Conservation (phyloP, 139 green algal species). For the Edaphochlamys debaryana region DNA sequence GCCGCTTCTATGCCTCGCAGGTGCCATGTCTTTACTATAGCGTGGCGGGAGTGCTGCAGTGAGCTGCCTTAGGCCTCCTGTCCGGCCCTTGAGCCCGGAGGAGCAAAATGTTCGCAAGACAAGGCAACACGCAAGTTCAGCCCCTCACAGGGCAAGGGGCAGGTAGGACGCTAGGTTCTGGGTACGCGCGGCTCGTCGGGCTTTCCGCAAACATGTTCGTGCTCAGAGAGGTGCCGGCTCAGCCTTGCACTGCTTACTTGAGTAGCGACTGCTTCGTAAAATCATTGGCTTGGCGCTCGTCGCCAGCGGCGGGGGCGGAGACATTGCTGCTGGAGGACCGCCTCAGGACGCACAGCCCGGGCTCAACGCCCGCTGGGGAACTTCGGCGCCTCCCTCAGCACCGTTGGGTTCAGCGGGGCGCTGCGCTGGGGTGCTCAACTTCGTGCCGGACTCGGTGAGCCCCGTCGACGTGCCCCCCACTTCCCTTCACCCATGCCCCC, state of each 20-base stretch:
- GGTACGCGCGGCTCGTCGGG: not conserved
- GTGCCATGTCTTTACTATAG: no score
- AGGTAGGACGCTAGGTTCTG: not conserved
- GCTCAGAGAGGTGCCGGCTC: not conserved
- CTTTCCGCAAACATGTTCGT: no score
- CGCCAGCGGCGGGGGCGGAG: no score
- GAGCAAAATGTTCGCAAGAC: conserved; percentile 16
- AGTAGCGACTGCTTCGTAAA: not conserved
- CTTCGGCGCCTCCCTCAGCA: no score
- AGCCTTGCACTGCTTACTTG: not conserved
- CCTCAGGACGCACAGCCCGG: no score
- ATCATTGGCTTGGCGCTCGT: not conserved
- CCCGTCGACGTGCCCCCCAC: not conserved
- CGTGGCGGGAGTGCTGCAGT: no score
- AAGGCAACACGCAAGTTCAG: conserved; percentile 28
- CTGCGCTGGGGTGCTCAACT: no score
- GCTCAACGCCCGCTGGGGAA: no score
- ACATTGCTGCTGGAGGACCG: no score
- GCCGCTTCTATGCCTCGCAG: no score
- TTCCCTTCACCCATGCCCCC: not conserved
- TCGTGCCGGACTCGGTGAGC: not conserved
- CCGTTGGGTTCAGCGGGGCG: no score
- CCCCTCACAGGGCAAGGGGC: conserved; percentile 19
- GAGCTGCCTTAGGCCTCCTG: no score
- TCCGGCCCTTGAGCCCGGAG: not conserved